Conservation (phyloP, 768 basidiomycete species). For the Plicaturopsis crispa region DNA sequence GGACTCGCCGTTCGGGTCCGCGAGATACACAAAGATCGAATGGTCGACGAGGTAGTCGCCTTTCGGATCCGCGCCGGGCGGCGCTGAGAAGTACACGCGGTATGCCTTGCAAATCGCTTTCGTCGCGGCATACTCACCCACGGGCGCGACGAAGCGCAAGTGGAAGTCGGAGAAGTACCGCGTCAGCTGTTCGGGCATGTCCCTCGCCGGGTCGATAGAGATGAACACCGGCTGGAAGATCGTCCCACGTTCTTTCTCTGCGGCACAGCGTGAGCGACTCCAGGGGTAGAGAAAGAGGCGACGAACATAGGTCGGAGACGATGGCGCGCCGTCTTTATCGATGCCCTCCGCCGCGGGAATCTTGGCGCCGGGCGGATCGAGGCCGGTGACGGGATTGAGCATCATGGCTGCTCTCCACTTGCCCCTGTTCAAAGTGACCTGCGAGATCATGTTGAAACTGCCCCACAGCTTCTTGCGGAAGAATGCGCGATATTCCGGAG, state of each 20-base stretch:
- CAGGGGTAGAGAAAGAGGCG: no score
- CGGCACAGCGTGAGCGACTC: no score
- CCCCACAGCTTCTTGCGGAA: conserved; percentile 89
- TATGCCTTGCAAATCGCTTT: conserved; percentile 92
- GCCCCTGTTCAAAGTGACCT: conserved; percentile 77
- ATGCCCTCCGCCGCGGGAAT: conserved; percentile 90
- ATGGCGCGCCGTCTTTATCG: no score
- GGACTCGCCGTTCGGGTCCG: conserved; percentile 92
- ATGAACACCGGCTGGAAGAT: conserved; percentile 90
- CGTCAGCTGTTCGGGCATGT: conserved; percentile 53
- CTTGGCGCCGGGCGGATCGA: conserved; percentile 82
- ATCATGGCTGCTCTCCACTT: conserved; percentile 87
- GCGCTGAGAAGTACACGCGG: conserved; percentile 97
- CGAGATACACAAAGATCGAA: conserved; percentile 95
- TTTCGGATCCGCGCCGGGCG: conserved; percentile 74
- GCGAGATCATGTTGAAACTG: conserved; percentile 76
- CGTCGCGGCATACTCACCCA: conserved; percentile 76
- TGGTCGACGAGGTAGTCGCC: conserved; percentile 98
- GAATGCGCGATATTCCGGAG: conserved; percentile 76
- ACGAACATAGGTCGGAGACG: no score
- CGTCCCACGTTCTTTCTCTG: conserved; percentile 63
- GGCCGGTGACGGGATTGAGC: conserved; percentile 85
- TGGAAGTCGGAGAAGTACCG: conserved; percentile 83
- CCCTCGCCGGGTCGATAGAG: conserved; percentile 93
- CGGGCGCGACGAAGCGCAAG: conserved; percentile 80